Evolutionary conservation across 345 rosid genomes (phyloP).

Genomic region (Chamaenerion angustifolium): DNA sequence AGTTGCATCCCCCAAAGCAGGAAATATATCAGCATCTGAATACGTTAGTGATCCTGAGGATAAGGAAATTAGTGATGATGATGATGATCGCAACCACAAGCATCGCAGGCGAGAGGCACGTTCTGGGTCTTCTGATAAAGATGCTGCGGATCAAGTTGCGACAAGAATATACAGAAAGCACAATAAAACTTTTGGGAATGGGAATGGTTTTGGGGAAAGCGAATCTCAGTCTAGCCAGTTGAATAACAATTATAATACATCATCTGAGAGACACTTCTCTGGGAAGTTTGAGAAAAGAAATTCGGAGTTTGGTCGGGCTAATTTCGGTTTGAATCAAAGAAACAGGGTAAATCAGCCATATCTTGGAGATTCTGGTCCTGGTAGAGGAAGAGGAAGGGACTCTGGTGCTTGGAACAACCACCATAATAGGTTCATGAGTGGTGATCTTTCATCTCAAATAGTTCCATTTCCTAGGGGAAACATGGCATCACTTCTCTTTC

Average conservation of each 20-base stretch:
- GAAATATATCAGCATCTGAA: slow-evolving; percentile 49
- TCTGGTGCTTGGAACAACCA: slow-evolving; percentile 53
- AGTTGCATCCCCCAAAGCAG: slow-evolving; percentile 51
- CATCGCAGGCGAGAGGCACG: slow-evolving; percentile 66
- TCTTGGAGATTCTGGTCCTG: slow-evolving; percentile 49
- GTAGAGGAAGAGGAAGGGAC: slow-evolving; percentile 84
- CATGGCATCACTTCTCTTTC: slow-evolving; percentile 37
- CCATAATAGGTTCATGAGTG: slow-evolving; percentile 47
- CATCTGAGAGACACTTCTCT: slow-evolving; percentile 30
- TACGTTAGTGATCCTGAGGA: slow-evolving; percentile 56
- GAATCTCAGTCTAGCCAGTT: slow-evolving; percentile 36
- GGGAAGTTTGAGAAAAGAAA: slow-evolving; percentile 43
- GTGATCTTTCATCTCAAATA: slow-evolving; percentile 60
- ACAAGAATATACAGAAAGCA: slow-evolving; percentile 54
- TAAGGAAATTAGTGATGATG: slow-evolving; percentile 92
- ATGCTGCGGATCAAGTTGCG: slow-evolving; percentile 36
- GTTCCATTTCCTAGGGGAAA: slow-evolving; percentile 31
- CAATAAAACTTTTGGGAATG: slow-evolving; percentile 49
- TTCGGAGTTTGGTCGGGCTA: slow-evolving; percentile 21
- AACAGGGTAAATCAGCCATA: slow-evolving; percentile 37
- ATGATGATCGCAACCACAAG: slow-evolving; percentile 95
- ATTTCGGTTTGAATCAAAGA: slow-evolving; percentile 48
- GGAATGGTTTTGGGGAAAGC: slow-evolving; percentile 42
- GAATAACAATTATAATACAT: slow-evolving; percentile 25
- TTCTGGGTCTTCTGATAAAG: slow-evolving; percentile 65